These are phyloP conservation scores for Lenzites betulinus DNA, from an alignment of 768 basidiomycete species.

Conservation along the genomic window DNA sequence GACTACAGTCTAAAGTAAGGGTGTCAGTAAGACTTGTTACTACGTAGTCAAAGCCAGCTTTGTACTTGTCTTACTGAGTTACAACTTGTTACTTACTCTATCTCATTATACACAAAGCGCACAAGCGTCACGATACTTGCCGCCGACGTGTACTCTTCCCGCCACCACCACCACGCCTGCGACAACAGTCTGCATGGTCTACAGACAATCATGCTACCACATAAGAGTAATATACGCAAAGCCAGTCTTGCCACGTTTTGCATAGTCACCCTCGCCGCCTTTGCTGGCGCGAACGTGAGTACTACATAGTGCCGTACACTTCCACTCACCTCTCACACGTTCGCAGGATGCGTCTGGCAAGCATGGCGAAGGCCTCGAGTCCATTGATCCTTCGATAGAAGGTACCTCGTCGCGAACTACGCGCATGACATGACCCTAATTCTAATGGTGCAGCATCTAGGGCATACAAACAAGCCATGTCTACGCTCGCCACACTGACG, in stretches of 20 bases:
- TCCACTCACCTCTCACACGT: neutral
- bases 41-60: no score
- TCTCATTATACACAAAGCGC: neutral
- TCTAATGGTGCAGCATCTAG: constrained; percentile 51
- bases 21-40: no score
- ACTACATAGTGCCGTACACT: neutral
- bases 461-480: constrained; percentile 75
- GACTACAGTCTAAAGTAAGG: no score
- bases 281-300: constrained; percentile 25
- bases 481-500: constrained; percentile 67
- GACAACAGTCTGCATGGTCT: neutral
- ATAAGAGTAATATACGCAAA: constrained; percentile 23
- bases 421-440: constrained; percentile 11
- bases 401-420: constrained; percentile 13
- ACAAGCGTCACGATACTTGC: neutral
- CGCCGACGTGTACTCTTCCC: neutral
- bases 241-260: constrained; percentile 34
- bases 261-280: constrained; percentile 30
- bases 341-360: constrained; percentile 4
- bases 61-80: no score
- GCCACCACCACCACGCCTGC: neutral
- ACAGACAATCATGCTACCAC: neutral
- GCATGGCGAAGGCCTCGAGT: constrained; percentile 4
- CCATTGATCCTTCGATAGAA: constrained; percentile 26
- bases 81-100: no score